Evolutionary conservation across 768 basidiomycete species (phyloP), one percentile per base, ranked within the genome.

Genomic region (Russula sp.): DNA sequence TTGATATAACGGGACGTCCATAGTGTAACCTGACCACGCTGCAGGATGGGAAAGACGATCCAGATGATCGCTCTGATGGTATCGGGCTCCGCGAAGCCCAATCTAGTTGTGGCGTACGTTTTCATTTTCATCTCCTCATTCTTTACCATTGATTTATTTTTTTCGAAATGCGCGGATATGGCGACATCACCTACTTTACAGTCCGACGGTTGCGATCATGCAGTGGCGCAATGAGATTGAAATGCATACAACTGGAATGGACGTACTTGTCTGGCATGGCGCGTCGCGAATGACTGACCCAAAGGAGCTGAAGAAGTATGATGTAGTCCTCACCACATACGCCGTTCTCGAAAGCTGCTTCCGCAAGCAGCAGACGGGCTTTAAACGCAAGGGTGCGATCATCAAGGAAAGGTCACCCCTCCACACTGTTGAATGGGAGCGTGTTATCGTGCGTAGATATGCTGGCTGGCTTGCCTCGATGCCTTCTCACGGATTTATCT

Each of bases 161-260:
- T 6, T 50, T 8, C 16, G 32, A 52, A 11, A 20, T 11, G 39
- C 31, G 10, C 9, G 31, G n/a, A 42, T 44, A 2, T 22, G 34
- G 14, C 18, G 35, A 57, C 16, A 60, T 50, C 32, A 63, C 34
- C 20, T 47, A 22, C 45, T 32, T 18, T 7, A 1, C 62, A 84
- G 82, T 27, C 76, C 77, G 18, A 79, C 78, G 27, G 82, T 82
- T 51, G 82, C 82, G 11, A 77, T 84, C 58, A 81, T 82, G 77
- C 81, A 99, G 76, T 98, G 97, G 97, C 84, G 84, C 70, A 94
- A 94, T 72, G 97, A 99, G 74, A 92, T 99, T 63, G 83, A 82
- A 20, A 76, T 87, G 0, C 94, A 96, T 70, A 91, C 96, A 0
- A 82, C 87, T 59, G 87, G 88, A 6, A 77, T 96, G 71, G 88